Conservation (phyloP, 2,329 filamentous ascomycete species). For the Cladosporium cucumerinum region DNA sequence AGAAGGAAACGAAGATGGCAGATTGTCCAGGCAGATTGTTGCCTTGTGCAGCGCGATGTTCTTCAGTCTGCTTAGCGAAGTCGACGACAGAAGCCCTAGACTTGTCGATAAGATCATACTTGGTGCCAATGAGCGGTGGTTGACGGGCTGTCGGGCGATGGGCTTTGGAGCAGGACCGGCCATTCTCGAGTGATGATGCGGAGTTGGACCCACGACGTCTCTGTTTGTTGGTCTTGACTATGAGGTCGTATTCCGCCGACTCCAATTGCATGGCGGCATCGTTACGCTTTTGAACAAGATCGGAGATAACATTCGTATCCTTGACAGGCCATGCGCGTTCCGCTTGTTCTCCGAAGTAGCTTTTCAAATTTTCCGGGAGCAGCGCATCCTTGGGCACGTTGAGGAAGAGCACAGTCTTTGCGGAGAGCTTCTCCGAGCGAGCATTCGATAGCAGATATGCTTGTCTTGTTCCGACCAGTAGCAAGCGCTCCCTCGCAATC, state of each 20-base stretch:
- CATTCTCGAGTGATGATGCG: conserved; percentile 9
- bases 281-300: conserved; percentile 45
- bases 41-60: conserved; percentile 52
- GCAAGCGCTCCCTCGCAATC: conserved; percentile 46
- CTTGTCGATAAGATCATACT: conserved; percentile 91
- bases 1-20: conserved; percentile 86
- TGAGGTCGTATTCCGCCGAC: conserved; percentile 43
- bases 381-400: conserved; percentile 40
- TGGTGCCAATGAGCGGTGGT: conserved; percentile 68
- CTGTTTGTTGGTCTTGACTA: conserved; percentile 35
- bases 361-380: conserved; percentile 29
- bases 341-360: conserved; percentile 39
- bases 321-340: conserved; percentile 44
- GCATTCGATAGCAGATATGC: conserved; percentile 46
- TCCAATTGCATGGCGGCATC: conserved; percentile 44
- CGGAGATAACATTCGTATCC: conserved; percentile 44
- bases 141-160: conserved; percentile 63
- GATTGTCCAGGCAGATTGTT: conserved; percentile 62
- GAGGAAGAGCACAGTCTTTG: conserved; percentile 48
- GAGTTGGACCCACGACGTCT: neutral
- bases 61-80: conserved; percentile 65
- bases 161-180: conserved; percentile 31
- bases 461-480: conserved; percentile 47
- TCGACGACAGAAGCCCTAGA: conserved; percentile 70
- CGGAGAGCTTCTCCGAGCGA: conserved; percentile 44